phyloP scores from a whole-genome alignment of 2,329 filamentous ascomycete genomes.

The Huntiella moniliformis region DNA sequence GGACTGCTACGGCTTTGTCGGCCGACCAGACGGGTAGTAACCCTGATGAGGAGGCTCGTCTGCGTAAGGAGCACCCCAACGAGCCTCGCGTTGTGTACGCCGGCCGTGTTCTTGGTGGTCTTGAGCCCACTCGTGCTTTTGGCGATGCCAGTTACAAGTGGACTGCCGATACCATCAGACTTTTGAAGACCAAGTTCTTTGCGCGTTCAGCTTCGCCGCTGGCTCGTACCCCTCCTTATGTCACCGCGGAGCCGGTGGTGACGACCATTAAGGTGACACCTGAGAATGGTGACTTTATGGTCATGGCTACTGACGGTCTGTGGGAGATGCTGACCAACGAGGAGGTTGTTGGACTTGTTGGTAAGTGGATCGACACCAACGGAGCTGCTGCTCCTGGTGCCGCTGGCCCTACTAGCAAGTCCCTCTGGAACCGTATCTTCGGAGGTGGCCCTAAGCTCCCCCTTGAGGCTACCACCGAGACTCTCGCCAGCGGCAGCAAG shows the following conservation, averaged over 20 bases:
- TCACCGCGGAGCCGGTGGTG: constrained; percentile 86
- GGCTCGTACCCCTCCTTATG: constrained; percentile 84
- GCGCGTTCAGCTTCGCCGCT: constrained; percentile 58
- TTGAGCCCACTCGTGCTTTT: constrained; percentile 87
- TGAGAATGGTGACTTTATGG: constrained; percentile 79
- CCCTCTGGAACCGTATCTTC: constrained; percentile 42
- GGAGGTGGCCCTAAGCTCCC: constrained; percentile 36
- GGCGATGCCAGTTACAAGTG: constrained; percentile 97
- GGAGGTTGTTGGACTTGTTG: constrained; percentile 89
- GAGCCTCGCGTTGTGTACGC: constrained; percentile 77
- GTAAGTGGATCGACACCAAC: constrained; percentile 86
- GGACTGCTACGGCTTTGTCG: constrained; percentile 76
- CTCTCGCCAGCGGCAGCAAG: constrained; percentile 59
- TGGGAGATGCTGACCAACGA: constrained; percentile 99
- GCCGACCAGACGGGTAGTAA: constrained; percentile 89
- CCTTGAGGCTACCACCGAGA: constrained; percentile 45
- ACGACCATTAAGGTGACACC: constrained; percentile 86
- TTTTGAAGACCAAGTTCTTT: constrained; percentile 73
- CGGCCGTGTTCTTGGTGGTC: constrained; percentile 73
- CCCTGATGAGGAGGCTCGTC: constrained; percentile 60
- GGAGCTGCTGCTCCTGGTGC: constrained; percentile 24
- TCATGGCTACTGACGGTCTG: constrained; percentile 87
- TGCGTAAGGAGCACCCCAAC: constrained; percentile 72
- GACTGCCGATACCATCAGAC: constrained; percentile 66
- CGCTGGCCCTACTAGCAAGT: constrained; percentile 47